Evolutionary conservation across 768 basidiomycete genomes (phyloP), one percentile per base, ranked within the genome.

Genomic region (Brasilioporus rufonigricans): DNA sequence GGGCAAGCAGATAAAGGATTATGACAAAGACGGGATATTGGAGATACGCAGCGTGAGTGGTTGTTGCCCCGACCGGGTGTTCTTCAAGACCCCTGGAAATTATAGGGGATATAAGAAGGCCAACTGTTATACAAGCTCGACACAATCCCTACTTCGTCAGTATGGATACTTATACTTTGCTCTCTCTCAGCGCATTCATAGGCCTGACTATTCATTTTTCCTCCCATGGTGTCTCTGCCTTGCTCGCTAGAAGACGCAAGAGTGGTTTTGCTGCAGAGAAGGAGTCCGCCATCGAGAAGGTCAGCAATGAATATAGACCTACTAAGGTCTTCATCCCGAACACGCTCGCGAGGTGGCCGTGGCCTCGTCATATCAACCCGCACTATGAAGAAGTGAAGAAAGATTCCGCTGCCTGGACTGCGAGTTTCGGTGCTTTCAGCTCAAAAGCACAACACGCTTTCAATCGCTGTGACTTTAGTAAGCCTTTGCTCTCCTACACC

Each of bases 291-390:
- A 1, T 8, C 12, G 35, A 46, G 31, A 39, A 58, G 16, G n/a
- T 18, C 12, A 1, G 1, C 33, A 7, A 14, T 8, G 29, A 21
- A 26, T 23, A 9, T 13, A 14, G 21, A 33, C 52, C 21, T 10
- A 24, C 48, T 2, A 56, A 40, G 29, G 14, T 64, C 19, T 63
- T 64, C 40, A 48, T 63, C 16, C 62, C 62, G 0, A 43, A 61
- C 32, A 43, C 44, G 12, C 62, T 63, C 23, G 55, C 44, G 16
- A 54, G 58, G 46, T 64, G 62, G 62, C 62, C 61, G 1, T 63
- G 58, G 58, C 50, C 55, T 4, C 55, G 62, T 21, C 58, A 36
- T 13, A 50, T 57, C 13, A 63, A 60, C 41, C 33, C 52, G 2
- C 18, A 60, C 33, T 54, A 52, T 19, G 36, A 36, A 1, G 36